phyloP scores from a whole-genome alignment of 2,329 filamentous ascomycete genomes.

The Fusarium sublunatum region DNA sequence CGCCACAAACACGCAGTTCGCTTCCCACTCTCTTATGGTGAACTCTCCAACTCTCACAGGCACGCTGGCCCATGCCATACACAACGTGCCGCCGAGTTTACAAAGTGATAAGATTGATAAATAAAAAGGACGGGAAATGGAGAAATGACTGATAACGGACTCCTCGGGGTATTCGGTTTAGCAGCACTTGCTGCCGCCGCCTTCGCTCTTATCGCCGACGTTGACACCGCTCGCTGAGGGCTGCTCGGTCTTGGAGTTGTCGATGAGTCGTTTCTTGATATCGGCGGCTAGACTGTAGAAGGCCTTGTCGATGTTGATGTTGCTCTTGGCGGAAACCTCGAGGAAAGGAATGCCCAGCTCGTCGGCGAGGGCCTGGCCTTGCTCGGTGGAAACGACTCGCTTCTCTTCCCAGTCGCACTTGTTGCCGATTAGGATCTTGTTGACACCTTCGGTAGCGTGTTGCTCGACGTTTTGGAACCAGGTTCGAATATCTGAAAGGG shows the following conservation, averaged over 20 bases:
- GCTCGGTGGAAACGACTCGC: slow-evolving; percentile 90
- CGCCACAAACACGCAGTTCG: slow-evolving; percentile 6
- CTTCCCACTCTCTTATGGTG: slow-evolving; percentile 25
- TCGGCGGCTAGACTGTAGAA: slow-evolving; percentile 95
- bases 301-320: slow-evolving; percentile 99
- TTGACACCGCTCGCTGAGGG: slow-evolving; percentile 70
- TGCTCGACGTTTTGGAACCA: slow-evolving; percentile 99
- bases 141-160: slow-evolving; percentile 39
- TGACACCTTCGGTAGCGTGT: slow-evolving; percentile 97
- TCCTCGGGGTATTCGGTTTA: slow-evolving; percentile 56
- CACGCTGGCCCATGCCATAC: slow-evolving; percentile 27
- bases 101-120: slow-evolving; percentile 44
- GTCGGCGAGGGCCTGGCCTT: slow-evolving; percentile 91
- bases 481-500: slow-evolving; percentile 85
- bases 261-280: slow-evolving; percentile 98
- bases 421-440: slow-evolving; percentile 99
- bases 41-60: slow-evolving; percentile 36
- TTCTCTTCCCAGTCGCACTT: slow-evolving; percentile 99
- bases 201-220: slow-evolving; percentile 71
- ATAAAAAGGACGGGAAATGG: slow-evolving; percentile 40
- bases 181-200: slow-evolving; percentile 79
- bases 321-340: slow-evolving; percentile 98
- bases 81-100: slow-evolving; percentile 35
- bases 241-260: slow-evolving; percentile 83
- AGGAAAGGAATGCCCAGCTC: slow-evolving; percentile 98